Conservation (phyloP, 1,284 basidiomycete genomes). For the Peniophora sp. region DNA sequence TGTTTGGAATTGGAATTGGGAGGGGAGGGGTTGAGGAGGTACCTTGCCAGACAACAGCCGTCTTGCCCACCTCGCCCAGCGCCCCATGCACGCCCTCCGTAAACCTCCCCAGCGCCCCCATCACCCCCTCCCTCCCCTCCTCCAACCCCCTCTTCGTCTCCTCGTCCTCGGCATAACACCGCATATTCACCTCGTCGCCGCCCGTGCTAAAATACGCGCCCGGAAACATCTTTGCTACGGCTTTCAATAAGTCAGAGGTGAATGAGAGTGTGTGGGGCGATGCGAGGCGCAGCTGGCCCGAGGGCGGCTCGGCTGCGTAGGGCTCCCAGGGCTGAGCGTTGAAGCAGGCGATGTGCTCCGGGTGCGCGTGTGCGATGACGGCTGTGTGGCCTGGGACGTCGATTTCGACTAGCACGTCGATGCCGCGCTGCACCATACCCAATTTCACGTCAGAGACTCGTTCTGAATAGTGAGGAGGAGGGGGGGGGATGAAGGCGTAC, state of each 20-base stretch:
- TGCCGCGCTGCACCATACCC: slow-evolving; percentile 7
- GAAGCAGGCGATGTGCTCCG: slow-evolving; percentile 36
- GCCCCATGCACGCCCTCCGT: slow-evolving; percentile 43
- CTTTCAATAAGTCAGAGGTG: slow-evolving; percentile 35
- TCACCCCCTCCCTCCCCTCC: slow-evolving; percentile 41
- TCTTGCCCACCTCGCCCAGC: slow-evolving; percentile 38
- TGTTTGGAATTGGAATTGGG: too few species aligned
- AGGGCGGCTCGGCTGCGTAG: slow-evolving; percentile 34
- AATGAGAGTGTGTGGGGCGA: slow-evolving; percentile 26
- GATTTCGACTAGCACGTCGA: slow-evolving; percentile 33
- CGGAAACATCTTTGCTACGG: slow-evolving; percentile 38
- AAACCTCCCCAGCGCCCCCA: slow-evolving; percentile 58
- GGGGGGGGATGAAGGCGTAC: slow-evolving; percentile 24
- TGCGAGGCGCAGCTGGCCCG: slow-evolving; percentile 39
- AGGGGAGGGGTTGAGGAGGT: slow-evolving; percentile 7
- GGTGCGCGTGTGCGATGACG: slow-evolving; percentile 31
- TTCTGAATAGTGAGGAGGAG: too few species aligned
- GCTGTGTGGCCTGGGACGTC: slow-evolving; percentile 52
- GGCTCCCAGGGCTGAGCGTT: slow-evolving; percentile 16
- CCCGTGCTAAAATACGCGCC: slow-evolving; percentile 67
- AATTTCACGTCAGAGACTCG: too few species aligned
- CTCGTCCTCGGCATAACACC: slow-evolving; percentile 59
- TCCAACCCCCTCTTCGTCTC: slow-evolving; percentile 46
- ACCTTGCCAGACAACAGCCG: slow-evolving; percentile 66
- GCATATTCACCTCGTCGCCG: slow-evolving; percentile 73